These are phyloP conservation scores for Wickerhamomyces silvicola DNA, from an alignment of 805 yeast species.

Conservation along the genomic window DNA sequence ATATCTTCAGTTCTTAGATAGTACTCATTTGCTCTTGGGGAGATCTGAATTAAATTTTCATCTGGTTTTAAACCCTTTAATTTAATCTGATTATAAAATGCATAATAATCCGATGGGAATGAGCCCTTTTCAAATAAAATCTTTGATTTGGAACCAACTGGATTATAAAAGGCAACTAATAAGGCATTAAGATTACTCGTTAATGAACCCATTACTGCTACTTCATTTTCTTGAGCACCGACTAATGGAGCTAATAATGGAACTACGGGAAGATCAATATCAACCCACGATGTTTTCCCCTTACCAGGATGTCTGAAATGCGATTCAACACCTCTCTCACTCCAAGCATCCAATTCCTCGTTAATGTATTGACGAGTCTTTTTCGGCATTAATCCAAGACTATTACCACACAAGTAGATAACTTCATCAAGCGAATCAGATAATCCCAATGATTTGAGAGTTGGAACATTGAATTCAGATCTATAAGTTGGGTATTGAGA, in stretches of 20 bases:
- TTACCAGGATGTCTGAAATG: slow-evolving; percentile 66
- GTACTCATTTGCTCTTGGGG: slow-evolving; percentile 53
- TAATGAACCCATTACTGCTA: slow-evolving; percentile 81
- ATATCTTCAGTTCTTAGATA: slow-evolving; percentile 60
- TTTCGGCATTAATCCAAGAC: slow-evolving; percentile 86
- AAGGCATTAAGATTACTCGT: slow-evolving; percentile 78
- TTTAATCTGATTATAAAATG: slow-evolving; percentile 66
- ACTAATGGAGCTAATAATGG: slow-evolving; percentile 67
- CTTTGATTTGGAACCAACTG: slow-evolving; percentile 50
- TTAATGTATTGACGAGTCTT: slow-evolving; percentile 48
- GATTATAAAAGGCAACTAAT: slow-evolving; percentile 68
- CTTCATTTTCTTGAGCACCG: slow-evolving; percentile 72
- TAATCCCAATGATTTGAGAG: slow-evolving; percentile 51
- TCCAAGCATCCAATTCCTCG: slow-evolving; percentile 79
- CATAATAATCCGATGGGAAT: slow-evolving; percentile 89
- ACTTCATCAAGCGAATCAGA: slow-evolving; percentile 19
- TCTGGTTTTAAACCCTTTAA: slow-evolving; percentile 48
- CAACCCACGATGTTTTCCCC: slow-evolving; percentile 68
- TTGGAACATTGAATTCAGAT: slow-evolving; percentile 58
- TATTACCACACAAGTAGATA: slow-evolving; percentile 82
- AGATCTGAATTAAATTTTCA: slow-evolving; percentile 53
- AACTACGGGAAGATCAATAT: slow-evolving; percentile 71
- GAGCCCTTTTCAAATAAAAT: slow-evolving; percentile 82
- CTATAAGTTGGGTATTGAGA: slow-evolving; percentile 26
- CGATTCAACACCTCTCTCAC: slow-evolving; percentile 70